Evolutionary conservation across 2,329 filamentous ascomycete species (phyloP).

Genomic region (Apiospora koreana): DNA sequence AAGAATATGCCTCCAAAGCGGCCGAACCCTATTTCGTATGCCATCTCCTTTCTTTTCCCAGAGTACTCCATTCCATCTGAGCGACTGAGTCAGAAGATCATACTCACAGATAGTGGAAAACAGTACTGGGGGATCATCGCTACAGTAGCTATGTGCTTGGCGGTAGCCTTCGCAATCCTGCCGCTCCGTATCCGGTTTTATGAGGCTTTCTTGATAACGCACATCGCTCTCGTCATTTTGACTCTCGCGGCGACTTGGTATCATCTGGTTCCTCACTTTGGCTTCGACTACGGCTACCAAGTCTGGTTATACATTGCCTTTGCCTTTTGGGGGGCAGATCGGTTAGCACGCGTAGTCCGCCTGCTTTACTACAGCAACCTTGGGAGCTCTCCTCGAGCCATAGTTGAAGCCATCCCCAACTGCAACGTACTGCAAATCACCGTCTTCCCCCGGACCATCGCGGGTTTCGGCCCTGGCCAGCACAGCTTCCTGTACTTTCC

Average conservation of each 20-base stretch:
- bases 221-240: conserved; percentile 29
- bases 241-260: conserved; percentile 28
- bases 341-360: conserved; percentile 20
- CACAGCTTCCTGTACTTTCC: conserved; percentile 25
- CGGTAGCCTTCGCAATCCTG: conserved; percentile 26
- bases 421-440: conserved; percentile 21
- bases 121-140: conserved; percentile 30
- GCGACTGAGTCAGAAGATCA: background rate
- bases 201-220: conserved; percentile 30
- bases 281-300: conserved; percentile 26
- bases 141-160: conserved; percentile 25
- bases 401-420: conserved; percentile 18
- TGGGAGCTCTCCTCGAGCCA: conserved; percentile 14
- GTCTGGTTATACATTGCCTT: conserved; percentile 29
- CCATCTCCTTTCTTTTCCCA: background rate
- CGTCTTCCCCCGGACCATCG: conserved; percentile 15
- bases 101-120: background rate
- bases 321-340: conserved; percentile 27
- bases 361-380: conserved; percentile 23
- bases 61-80: too few relatives aligned
- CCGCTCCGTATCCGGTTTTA: conserved; percentile 30
- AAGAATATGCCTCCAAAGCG: conserved; percentile 17
- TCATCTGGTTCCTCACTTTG: conserved; percentile 26
- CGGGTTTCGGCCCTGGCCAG: conserved; percentile 19
- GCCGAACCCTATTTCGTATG: conserved; percentile 21